Base-by-base conservation (phyloP, 306 rosid species). In the Cicer bijugum region DNA sequence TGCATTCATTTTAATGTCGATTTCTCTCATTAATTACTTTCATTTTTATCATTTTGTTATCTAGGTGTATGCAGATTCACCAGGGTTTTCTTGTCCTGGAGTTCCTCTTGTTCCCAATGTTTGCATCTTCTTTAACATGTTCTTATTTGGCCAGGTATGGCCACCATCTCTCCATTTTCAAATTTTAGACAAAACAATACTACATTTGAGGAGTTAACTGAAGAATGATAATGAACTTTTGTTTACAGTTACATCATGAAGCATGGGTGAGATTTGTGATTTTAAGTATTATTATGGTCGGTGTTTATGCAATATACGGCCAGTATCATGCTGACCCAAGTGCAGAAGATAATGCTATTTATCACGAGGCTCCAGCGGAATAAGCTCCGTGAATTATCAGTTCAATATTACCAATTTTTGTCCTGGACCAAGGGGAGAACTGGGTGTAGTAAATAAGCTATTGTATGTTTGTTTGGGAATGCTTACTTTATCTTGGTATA, bases 61-160 rank as follows among this genome's bases (percentile, higher is more conserved):
- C 60, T 81, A 94, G 99, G 86, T 64, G 59, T 91, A 94, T 81
- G 91, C 81, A 20, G 89, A 83, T 65, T 75, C 90, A 43, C 86
- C 85, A 4, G 99, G 93, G 77, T 94, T 94, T 88, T 86, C 96
- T 67, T 94, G 99, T 62, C 99, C 99, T 8, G 82, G 96, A 68
- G 96, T 94, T 78, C 96, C 97, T 58, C 8, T 78, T 82, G 82
- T 94, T 60, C 99, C 99, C 10, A 74, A 71, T 33, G 44, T 88
- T 73, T 89, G 96, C 96, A 90, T 94, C 74, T 90, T 94, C 82
- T 91, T 94, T 77, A 94, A 90, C 92, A 82, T 90, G 90, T 91
- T 91, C 83, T 83, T 90, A 70, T 94, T 91, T 75, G 99, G 87
- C 40, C 99, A 94, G 96, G 99, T 90, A 87, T 59, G 68, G 58